phyloP scores from a whole-genome alignment of 345 rosid species.

The Linum trigynum region DNA sequence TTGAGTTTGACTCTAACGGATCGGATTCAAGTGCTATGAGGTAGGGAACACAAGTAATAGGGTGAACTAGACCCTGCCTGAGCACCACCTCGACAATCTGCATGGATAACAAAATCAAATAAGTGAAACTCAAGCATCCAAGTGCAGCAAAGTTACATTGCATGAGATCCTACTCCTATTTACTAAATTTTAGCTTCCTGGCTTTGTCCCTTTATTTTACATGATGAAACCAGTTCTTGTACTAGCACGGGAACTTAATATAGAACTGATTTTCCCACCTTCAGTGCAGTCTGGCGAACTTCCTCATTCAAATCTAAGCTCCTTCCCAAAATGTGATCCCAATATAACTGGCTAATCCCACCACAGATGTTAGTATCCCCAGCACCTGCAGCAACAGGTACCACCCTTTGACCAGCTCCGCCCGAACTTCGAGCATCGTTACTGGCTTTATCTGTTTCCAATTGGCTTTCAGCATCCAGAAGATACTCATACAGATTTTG shows the following conservation, averaged over 20 bases:
- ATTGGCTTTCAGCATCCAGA: constrained; percentile 89
- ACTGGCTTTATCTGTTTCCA: constrained; percentile 56
- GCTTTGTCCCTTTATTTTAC: not conserved
- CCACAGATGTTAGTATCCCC: constrained; percentile 98
- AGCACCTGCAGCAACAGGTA: constrained; percentile 99
- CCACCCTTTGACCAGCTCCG: constrained; percentile 43
- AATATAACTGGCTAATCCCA: constrained; percentile 92
- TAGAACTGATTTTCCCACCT: constrained; percentile 42
- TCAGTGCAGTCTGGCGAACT: constrained; percentile 83
- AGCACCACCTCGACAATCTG: constrained; percentile 97
- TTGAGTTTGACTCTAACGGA: constrained; percentile 84
- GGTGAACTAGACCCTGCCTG: constrained; percentile 99
- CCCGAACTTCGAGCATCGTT: constrained; percentile 29
- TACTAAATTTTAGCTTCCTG: too few relatives aligned
- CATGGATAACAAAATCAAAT: constrained; percentile 7
- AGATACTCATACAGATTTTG: constrained; percentile 94
- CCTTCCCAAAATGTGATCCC: constrained; percentile 81
- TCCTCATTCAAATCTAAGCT: constrained; percentile 76
- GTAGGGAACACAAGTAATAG: constrained; percentile 96
- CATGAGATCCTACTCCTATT: not conserved
- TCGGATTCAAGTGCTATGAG: constrained; percentile 98
- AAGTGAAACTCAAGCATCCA: not conserved
- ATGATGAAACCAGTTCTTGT: not conserved
- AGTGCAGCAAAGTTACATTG: not conserved
- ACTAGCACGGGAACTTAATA: not conserved